A percentile compares a stretch with the other conserved stretches of the same genome.
Evolutionary conservation across 345 rosid genomes (phyloP).

Genomic region (Dipteronia sinensis): DNA sequence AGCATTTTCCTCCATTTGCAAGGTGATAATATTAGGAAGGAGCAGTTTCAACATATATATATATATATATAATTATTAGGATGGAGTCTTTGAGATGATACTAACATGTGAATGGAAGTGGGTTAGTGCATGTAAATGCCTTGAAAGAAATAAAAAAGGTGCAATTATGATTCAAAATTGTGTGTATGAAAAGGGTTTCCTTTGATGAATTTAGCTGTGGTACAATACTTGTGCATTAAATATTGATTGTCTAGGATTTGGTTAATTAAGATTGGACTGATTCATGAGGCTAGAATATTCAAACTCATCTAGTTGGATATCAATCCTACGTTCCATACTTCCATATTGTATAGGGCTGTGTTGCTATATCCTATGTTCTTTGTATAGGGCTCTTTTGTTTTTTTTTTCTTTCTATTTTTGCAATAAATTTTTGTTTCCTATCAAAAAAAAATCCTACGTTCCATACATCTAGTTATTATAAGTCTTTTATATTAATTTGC

Average conservation of each 20-base stretch:
- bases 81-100: neutral
- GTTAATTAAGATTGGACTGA: conserved; percentile 1
- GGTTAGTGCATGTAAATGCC: neutral
- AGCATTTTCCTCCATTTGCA: neutral
- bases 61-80: no score
- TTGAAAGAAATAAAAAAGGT: neutral
- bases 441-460: neutral
- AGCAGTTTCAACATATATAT: neutral
- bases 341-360: no score
- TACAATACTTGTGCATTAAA: neutral
- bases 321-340: neutral
- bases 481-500: neutral
- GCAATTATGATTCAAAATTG: neutral
- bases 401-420: no score
- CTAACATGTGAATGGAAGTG: neutral
- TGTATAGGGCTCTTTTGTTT: no score
- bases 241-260: neutral
- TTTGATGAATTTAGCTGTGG: neutral
- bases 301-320: neutral
- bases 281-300: neutral
- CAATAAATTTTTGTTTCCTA: no score
- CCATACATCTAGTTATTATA: neutral
- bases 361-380: no score
- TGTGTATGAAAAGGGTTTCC: neutral
- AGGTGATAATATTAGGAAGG: neutral